Evolutionary conservation across 495 filamentous ascomycete species (phyloP), one percentile per base, ranked within the genome.

Genomic region (Jackrogersella multiformis): DNA sequence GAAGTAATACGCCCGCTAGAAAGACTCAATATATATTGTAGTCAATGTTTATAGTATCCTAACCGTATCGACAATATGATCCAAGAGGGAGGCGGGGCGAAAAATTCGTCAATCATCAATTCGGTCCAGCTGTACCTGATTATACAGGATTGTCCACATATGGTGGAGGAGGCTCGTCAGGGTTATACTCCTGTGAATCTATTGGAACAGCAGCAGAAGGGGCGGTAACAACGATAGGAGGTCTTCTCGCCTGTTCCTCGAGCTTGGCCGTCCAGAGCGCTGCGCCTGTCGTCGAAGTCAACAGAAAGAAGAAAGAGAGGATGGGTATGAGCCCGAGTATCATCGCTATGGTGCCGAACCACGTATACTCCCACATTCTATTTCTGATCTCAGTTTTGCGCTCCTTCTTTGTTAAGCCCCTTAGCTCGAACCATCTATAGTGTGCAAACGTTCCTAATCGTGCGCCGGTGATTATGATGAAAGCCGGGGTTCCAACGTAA

Each of bases 291-390:
- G 85, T 80, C 3, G 78, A 94, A 0, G 93, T 97, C 66, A 96
- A 88, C 20, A 95, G 83, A 74, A 97, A 97, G 65, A 92, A 87
- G 64, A 97, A 91, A n/a, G 89, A 93, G 13, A 89, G 81, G 42
- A 97, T 79, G 1, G 95, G 95, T 2, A 97, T 80, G 68, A 97
- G 87, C 73, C 97, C 80, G 4, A 87, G 71, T 10, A 84, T 48
- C 73, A 88, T 81, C 46, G 85, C 84, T 8, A 85, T 74, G 0
- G 83, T 82, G 9, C 80, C 87, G 53, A 88, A 86, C 79, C 84
- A 85, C 20, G 81, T 76, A 62, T 84, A 88, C 73, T 81, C 82
- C 94, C 93, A 92, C 77, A 60, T 85, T 85, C 82, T 91, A 80
- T 56, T 82, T 52, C 82, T 73, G 10, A 95, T 78, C 69, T 89